Evolutionary conservation across 2,329 filamentous ascomycete genomes (phyloP), one percentile per base, ranked within the genome.

Genomic region (Cytospora chrysosperma): DNA sequence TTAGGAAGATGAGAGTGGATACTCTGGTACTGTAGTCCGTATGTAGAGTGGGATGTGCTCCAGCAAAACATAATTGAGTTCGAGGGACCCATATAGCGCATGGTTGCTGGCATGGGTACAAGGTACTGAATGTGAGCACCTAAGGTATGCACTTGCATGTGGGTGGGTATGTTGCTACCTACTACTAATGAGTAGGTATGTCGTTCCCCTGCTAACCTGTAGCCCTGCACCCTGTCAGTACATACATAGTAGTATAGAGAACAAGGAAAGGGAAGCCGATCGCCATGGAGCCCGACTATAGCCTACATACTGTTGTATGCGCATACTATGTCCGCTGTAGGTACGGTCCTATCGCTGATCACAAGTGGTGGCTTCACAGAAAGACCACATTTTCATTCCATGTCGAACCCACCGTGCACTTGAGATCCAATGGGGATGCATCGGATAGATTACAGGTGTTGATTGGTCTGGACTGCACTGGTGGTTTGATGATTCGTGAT

Each of bases 1-100:
- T 55, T 61, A 61, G 53, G 59, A 61, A 55, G 53, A 53, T 27
- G 28, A 34, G 59, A 50, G 59, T 61, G 59, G 59, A 19, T 61
- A 61, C 51, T 43, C 28, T 34, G 15, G 32, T 34, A 10, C 32
- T 13, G n/a, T n/a, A n/a, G n/a, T n/a, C n/a, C n/a, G n/a, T n/a
- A n/a, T n/a, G n/a, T 55, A 55, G 59, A 43, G 59, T 61, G 15
- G 40, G 49, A 53, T 12, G 27, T 49, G 30, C 59, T 49, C 51
- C 34, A 34, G 59, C 59, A 61, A 53, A 55, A 8, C 43, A 47
- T n/a, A 24, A 24, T 24, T 47, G 43, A 21, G 37, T 40, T 40
- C 37, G 37, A 24, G n/a, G 12, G n/a, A 24, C 43, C 43, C 43
- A 47, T 47, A 24, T 34, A 2, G 32, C 6, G 30, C 30, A 34